Evolutionary conservation across 2,329 filamentous ascomycete genomes (phyloP).

Genomic region (Alternaria rosae): DNA sequence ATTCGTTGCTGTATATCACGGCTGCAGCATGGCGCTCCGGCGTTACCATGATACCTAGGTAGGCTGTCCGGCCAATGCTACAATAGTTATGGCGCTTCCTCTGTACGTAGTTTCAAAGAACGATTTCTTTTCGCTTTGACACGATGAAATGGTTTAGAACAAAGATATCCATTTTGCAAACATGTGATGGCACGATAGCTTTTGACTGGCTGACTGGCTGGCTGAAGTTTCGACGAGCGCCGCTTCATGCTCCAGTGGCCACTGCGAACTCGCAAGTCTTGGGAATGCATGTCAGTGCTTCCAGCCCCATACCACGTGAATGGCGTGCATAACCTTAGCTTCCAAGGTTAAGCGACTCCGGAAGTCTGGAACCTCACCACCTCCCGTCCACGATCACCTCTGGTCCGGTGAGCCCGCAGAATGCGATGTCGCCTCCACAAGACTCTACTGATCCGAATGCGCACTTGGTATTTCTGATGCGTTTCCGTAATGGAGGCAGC

Average conservation of each 20-base stretch:
- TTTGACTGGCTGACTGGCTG: background rate
- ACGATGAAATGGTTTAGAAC: background rate
- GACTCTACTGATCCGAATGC: background rate
- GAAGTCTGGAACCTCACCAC: slow-evolving; percentile 1
- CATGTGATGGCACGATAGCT: background rate
- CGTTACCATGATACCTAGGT: slow-evolving; percentile 9
- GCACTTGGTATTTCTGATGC: background rate
- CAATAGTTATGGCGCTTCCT: background rate
- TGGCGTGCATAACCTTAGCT: background rate
- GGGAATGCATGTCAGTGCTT: background rate
- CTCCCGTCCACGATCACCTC: background rate
- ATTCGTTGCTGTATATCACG: slow-evolving; percentile 1
- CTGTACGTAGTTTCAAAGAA: background rate
- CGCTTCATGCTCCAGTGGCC: background rate
- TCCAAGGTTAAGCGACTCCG: background rate
- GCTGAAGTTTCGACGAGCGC: background rate
- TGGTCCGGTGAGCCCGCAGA: background rate
- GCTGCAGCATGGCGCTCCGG: slow-evolving; percentile 19
- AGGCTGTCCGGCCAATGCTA: background rate
- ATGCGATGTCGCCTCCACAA: background rate
- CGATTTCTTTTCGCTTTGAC: background rate
- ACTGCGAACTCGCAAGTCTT: background rate
- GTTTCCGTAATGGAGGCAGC: background rate
- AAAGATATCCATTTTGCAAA: background rate
- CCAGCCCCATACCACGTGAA: background rate